phyloP scores from a whole-genome alignment of 164 flowering plant genomes.

The Magnolia changhungtana region DNA sequence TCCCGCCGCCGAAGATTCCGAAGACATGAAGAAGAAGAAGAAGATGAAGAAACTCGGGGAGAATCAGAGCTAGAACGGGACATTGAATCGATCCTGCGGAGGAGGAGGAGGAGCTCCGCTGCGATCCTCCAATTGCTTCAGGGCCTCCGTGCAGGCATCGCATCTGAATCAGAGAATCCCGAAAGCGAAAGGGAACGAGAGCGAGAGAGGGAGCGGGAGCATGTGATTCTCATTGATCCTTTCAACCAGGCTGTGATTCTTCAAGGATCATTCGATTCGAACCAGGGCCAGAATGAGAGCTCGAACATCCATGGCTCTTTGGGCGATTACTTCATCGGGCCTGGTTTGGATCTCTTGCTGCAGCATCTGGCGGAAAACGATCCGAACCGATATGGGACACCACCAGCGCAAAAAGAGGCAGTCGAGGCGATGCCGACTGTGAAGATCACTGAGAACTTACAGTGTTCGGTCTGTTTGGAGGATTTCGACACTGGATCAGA shows the following conservation, averaged over 20 bases:
- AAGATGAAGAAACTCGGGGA: slow-evolving; percentile 16
- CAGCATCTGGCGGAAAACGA: slow-evolving; percentile 91
- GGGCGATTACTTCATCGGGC: slow-evolving; percentile 75
- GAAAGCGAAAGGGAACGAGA: slow-evolving; percentile 32
- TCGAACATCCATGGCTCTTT: slow-evolving; percentile 39
- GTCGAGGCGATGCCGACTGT: slow-evolving; percentile 76
- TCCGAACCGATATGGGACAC: slow-evolving; percentile 83
- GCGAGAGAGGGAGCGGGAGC: slow-evolving; percentile 8
- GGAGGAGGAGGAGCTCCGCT: slow-evolving; percentile 67
- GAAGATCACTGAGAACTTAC: slow-evolving; percentile 36
- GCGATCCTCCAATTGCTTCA: slow-evolving; percentile 33
- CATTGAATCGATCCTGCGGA: slow-evolving; percentile 37
- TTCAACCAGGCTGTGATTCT: slow-evolving; percentile 55
- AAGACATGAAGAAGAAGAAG: slow-evolving; percentile 25
- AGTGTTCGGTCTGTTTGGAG: slow-evolving; percentile 77
- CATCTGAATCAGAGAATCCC: slow-evolving; percentile 36
- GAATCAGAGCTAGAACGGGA: slow-evolving; percentile 47
- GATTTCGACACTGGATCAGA: slow-evolving; percentile 63
- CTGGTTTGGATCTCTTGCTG: slow-evolving; percentile 66
- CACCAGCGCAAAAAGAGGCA: slow-evolving; percentile 78
- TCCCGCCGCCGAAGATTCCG: slow-evolving; percentile 37
- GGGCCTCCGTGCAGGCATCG: slow-evolving; percentile 40
- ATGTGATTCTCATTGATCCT: slow-evolving; percentile 59
- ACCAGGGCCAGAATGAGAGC: slow-evolving; percentile 13
- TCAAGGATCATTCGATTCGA: slow-evolving; percentile 40